A percentile compares a stretch with the other conserved stretches of the same genome.
These are phyloP conservation scores for Atalantia buxifolia DNA, from an alignment of 345 rosid genomes.

Conservation along the genomic window DNA sequence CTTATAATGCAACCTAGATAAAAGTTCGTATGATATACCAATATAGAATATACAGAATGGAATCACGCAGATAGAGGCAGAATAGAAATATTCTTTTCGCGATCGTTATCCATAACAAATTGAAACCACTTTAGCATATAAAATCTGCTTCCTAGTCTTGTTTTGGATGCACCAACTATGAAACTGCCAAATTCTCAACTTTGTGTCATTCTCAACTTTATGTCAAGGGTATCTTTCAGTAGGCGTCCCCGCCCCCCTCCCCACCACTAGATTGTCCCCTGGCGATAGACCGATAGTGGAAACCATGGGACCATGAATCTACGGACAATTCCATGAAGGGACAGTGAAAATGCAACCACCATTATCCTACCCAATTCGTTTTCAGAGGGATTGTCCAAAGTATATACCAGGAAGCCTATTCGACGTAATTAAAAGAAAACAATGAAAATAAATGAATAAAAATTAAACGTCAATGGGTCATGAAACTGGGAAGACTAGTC, in stretches of 20 bases:
- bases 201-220: background rate
- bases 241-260: too few relatives aligned
- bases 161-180: background rate
- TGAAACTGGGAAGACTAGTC: background rate
- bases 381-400: background rate
- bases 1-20: background rate
- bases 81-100: background rate
- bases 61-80: background rate
- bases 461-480: background rate
- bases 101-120: background rate
- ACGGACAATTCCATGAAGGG: background rate
- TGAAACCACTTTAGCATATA: background rate
- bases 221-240: background rate
- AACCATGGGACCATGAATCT: constrained; percentile 13
- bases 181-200: background rate
- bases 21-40: background rate
- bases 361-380: background rate
- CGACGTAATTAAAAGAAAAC: background rate
- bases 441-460: background rate
- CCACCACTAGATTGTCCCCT: background rate
- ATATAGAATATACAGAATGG: background rate
- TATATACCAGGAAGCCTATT: background rate
- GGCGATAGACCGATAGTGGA: background rate
- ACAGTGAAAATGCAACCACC: background rate
- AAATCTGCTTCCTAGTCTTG: background rate